Base-by-base conservation (phyloP, 768 basidiomycete genomes). In the Amyloporia xantha region DNA sequence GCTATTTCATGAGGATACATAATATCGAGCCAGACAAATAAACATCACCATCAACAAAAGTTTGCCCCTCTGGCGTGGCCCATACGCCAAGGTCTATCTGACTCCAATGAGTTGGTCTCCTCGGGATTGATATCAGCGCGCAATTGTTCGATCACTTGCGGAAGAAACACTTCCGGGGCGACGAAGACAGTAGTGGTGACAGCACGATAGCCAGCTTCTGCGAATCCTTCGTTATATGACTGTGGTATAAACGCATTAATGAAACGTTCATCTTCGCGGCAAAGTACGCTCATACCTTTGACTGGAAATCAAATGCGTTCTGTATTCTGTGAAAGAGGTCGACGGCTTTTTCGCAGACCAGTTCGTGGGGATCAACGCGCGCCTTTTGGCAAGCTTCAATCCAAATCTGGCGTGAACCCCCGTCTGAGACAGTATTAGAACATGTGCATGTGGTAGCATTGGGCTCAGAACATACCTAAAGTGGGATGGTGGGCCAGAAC, bases 71-170 rank as follows among this genome's bases (percentile, higher is more conserved):
- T 0, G 89, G 87, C 1, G 92, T 92, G 2, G 71, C 70, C 91
- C 90, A 97, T 12, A 96, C 83, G 4, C 81, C 88, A 15, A 91
- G 62, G 39, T 96, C 93, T 6, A 76, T 71, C 11, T 84, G 75
- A 0, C 83, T 83, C 49, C 15, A 98, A 65, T 13, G 78, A 66
- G 17, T 78, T 74, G 43, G 94, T 68, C n/a, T 68, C 61, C 0
- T 62, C 54, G 0, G 79, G 71, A 48, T 84, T 71, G n/a, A 97
- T 72, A 60, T 93, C 87, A 0, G 63, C 58, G 20, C 71, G 68
- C 2, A 93, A 62, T 52, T 86, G 87, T 1, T 77, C 75, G 40
- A 91, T 64, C n/a, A 94, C 62, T 20, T 76, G 76, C 0, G 87
- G 84, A 2, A 96, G 68, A 9, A 86, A 78, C 0, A 68, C 56